These are phyloP conservation scores for Fennellomyces sp. DNA, from an alignment of 371 early-diverging fungal genomes.

Conservation along the genomic window DNA sequence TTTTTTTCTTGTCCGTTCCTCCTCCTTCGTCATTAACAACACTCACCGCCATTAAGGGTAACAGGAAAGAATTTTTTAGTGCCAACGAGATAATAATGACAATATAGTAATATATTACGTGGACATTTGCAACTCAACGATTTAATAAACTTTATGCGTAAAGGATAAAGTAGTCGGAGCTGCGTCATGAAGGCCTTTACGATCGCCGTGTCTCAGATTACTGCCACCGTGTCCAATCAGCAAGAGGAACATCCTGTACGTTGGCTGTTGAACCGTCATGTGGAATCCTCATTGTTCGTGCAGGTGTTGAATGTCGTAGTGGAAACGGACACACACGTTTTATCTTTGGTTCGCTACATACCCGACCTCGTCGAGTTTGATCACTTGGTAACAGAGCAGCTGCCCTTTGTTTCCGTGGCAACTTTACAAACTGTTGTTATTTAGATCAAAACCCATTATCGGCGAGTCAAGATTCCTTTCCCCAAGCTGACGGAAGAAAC, in stretches of 20 bases:
- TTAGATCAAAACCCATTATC: conserved; percentile 49
- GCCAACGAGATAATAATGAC: not conserved
- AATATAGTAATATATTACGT: too few relatives aligned
- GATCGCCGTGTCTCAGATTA: conserved; percentile 30
- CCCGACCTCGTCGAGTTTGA: conserved; percentile 66
- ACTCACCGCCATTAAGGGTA: not conserved
- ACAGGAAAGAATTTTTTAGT: not conserved
- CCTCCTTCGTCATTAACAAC: not conserved
- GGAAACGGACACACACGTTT: conserved; percentile 45
- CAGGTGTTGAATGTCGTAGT: conserved; percentile 60
- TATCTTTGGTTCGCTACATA: conserved; percentile 56
- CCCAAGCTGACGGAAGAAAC: conserved; percentile 34
- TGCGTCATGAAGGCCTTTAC: conserved; percentile 15
- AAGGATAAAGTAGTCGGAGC: not conserved
- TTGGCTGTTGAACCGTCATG: not conserved
- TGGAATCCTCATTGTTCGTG: conserved; percentile 2
- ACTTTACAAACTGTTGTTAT: too few relatives aligned
- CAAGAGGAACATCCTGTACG: conserved; percentile 6
- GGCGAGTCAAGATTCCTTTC: conserved; percentile 45
- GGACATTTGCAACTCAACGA: too few relatives aligned
- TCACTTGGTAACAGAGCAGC: conserved; percentile 52
- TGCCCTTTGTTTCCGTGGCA: too few relatives aligned
- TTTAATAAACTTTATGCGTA: too few relatives aligned
- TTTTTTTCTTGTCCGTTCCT: not conserved
- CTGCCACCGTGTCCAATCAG: conserved; percentile 14